A percentile compares a stretch with the other conserved stretches of the same genome.
Evolutionary conservation across 768 basidiomycete species (phyloP).

Genomic region (Obba rivulosa): DNA sequence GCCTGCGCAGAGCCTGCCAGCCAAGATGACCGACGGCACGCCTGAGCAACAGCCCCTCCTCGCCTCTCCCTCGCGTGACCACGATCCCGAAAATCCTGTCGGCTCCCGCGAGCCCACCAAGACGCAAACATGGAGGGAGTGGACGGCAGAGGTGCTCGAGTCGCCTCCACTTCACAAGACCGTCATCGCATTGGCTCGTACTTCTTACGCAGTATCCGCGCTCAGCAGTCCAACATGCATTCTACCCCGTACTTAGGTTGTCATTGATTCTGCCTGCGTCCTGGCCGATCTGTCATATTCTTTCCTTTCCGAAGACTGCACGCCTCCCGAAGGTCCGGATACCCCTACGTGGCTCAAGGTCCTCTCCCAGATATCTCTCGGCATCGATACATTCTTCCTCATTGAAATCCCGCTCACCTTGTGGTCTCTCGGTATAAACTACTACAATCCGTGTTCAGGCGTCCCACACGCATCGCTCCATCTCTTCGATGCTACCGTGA

Average conservation of each 20-base stretch:
- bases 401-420: slow-evolving; percentile 69
- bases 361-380: slow-evolving; percentile 55
- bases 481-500: slow-evolving; percentile 66
- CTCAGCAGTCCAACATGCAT: neutral
- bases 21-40: slow-evolving; percentile 9
- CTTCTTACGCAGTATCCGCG: slow-evolving; percentile 4
- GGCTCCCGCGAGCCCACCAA: slow-evolving; percentile 3
- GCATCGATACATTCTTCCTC: slow-evolving; percentile 69
- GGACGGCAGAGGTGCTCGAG: slow-evolving; percentile 46
- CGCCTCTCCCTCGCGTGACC: neutral
- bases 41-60: slow-evolving; percentile 25
- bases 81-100: neutral
- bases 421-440: slow-evolving; percentile 59
- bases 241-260: slow-evolving; percentile 36
- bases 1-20: neutral
- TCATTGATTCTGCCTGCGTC: slow-evolving; percentile 65
- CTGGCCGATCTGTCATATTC: slow-evolving; percentile 66
- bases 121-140: slow-evolving; percentile 4
- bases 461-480: slow-evolving; percentile 59
- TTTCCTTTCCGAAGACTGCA: slow-evolving; percentile 53
- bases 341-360: slow-evolving; percentile 58
- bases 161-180: slow-evolving; percentile 46
- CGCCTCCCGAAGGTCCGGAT: slow-evolving; percentile 34
- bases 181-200: slow-evolving; percentile 53
- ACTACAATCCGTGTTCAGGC: slow-evolving; percentile 56